These are phyloP conservation scores for Penicillium sp. DNA, from an alignment of 2,329 filamentous ascomycete species.

Conservation along the genomic window DNA sequence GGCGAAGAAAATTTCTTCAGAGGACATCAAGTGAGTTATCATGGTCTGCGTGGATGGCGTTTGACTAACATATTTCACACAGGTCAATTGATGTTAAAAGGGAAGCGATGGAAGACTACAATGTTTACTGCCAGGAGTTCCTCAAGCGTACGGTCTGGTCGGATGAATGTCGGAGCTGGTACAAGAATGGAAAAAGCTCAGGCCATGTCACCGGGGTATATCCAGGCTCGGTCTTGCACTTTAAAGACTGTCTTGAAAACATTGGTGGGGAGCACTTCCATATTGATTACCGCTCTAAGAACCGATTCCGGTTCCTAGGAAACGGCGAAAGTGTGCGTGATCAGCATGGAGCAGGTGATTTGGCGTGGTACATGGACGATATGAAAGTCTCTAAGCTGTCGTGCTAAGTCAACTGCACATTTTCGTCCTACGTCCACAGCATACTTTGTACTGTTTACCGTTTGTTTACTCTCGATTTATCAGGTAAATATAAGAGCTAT, in stretches of 20 bases:
- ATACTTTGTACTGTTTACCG: not conserved
- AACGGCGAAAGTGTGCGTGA: conserved; percentile 14
- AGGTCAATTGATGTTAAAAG: conserved; percentile 27
- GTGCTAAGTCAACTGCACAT: not conserved
- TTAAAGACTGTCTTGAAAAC: conserved; percentile 9
- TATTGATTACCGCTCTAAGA: conserved; percentile 17
- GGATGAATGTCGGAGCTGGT: conserved; percentile 31
- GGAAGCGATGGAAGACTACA: conserved; percentile 36
- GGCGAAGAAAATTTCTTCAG: conserved; percentile 33
- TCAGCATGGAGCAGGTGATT: not conserved
- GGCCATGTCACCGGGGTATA: not conserved
- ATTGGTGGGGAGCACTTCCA: conserved; percentile 27
- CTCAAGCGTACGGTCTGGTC: conserved; percentile 34
- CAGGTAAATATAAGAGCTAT: not conserved
- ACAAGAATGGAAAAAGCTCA: conserved; percentile 28
- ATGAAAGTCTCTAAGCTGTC: not conserved
- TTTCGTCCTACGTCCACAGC: not conserved
- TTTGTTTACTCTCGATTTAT: not conserved
- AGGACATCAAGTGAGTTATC: conserved; percentile 32
- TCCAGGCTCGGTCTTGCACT: not conserved
- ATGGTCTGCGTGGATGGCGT: no score
- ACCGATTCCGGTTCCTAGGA: conserved; percentile 21
- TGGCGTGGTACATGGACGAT: not conserved
- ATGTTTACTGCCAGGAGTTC: conserved; percentile 35
- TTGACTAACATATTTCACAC: not conserved